Evolutionary conservation across 106 monocot species (phyloP).

Genomic region (Chionographis japonica): DNA sequence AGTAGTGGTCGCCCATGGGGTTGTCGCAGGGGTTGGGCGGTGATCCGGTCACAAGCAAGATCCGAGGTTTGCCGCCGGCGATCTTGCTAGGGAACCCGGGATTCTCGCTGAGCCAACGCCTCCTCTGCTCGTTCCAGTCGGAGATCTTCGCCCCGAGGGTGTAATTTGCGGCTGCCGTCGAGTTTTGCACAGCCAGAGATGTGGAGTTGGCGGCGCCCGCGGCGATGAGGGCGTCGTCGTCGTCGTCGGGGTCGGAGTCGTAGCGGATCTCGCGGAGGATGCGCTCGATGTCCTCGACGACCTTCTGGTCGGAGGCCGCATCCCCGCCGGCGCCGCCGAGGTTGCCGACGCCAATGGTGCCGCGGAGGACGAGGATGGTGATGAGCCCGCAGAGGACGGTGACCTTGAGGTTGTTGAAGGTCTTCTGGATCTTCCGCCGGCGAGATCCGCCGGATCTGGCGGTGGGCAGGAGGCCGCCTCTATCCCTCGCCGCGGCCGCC

Average conservation of each 20-base stretch:
- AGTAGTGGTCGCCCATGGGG: slow-evolving; percentile 65
- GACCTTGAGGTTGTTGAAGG: slow-evolving; percentile 68
- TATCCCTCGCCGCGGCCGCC: not conserved
- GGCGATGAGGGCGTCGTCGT: slow-evolving; percentile 8
- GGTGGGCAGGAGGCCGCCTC: slow-evolving; percentile 9
- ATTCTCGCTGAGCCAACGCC: slow-evolving; percentile 39
- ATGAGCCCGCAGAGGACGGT: slow-evolving; percentile 64
- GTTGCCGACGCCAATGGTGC: slow-evolving; percentile 61
- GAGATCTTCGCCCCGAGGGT: slow-evolving; percentile 52
- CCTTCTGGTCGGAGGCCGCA: slow-evolving; percentile 22
- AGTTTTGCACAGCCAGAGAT: not conserved
- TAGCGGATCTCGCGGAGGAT: slow-evolving; percentile 68
- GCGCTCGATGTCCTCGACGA: slow-evolving; percentile 62
- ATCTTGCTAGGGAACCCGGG: slow-evolving; percentile 33
- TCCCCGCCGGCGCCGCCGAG: slow-evolving; percentile 12
- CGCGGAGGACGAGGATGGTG: slow-evolving; percentile 73
- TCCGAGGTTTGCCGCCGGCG: slow-evolving; percentile 18
- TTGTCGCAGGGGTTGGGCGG: slow-evolving; percentile 68
- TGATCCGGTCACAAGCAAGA: slow-evolving; percentile 67
- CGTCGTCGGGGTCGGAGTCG: slow-evolving; percentile 52
- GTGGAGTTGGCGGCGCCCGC: slow-evolving; percentile 8
- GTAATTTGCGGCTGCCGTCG: slow-evolving; percentile 21
- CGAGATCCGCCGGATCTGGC: slow-evolving; percentile 13
- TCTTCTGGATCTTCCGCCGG: slow-evolving; percentile 46
- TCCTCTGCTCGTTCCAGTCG: slow-evolving; percentile 55